phyloP scores from a whole-genome alignment of 768 basidiomycete genomes.

The Boletus reticulatus region DNA sequence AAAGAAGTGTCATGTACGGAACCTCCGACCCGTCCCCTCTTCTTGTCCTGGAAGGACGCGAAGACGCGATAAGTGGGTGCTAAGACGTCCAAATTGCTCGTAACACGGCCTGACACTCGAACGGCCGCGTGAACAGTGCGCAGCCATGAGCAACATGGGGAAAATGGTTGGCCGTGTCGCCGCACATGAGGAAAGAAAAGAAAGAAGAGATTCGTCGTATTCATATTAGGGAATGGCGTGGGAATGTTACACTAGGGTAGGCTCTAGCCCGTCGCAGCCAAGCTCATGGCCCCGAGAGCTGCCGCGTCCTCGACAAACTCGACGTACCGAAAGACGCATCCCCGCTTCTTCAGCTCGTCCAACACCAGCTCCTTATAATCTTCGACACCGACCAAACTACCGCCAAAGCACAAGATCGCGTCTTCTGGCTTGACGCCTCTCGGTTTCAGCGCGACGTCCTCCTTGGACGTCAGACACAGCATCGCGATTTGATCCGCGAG shows the following conservation, averaged over 20 bases:
- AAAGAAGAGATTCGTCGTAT: neutral
- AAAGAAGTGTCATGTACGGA: conserved; percentile 33
- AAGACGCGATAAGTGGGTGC: conserved; percentile 65
- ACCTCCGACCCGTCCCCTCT: conserved; percentile 80
- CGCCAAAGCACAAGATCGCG: conserved; percentile 72
- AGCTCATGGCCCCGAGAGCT: conserved; percentile 56
- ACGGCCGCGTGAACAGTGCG: conserved; percentile 61
- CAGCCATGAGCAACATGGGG: conserved; percentile 91
- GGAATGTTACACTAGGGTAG: conserved; percentile 21
- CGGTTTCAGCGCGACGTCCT: conserved; percentile 31
- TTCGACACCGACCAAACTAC: conserved; percentile 67
- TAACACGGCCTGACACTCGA: conserved; percentile 88
- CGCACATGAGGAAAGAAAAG: conserved; percentile 51
- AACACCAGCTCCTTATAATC: conserved; percentile 55
- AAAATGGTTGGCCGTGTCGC: conserved; percentile 77
- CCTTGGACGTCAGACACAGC: conserved; percentile 39
- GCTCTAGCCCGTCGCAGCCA: conserved; percentile 35
- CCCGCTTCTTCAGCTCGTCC: conserved; percentile 52
- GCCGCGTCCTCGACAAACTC: conserved; percentile 72
- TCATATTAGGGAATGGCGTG: conserved; percentile 8
- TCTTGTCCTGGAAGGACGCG: conserved; percentile 30
- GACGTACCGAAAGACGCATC: conserved; percentile 64
- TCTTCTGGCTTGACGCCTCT: conserved; percentile 49
- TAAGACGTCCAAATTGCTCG: conserved; percentile 77
- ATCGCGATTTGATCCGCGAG: conserved; percentile 61